Percentiles rank a stretch among this genome's conserved stretches.
These are phyloP conservation scores for Sporisorium iseilematis-ciliati DNA, from an alignment of 1,284 basidiomycete genomes.

Conservation along the genomic window DNA sequence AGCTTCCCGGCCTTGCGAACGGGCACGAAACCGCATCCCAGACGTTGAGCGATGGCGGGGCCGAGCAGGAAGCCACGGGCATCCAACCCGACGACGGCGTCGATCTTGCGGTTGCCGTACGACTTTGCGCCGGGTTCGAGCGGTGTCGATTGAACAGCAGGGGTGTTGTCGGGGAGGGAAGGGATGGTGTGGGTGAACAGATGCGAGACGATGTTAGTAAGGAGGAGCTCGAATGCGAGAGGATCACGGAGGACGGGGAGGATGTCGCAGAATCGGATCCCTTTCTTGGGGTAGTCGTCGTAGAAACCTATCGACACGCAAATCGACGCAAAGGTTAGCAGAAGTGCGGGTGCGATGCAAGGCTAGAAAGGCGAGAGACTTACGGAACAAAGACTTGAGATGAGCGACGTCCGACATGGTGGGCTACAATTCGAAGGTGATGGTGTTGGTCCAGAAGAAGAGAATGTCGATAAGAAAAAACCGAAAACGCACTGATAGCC, in stretches of 20 bases:
- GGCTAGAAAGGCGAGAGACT: slow-evolving; percentile 7
- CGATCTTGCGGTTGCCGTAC: slow-evolving; percentile 74
- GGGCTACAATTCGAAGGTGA: slow-evolving; percentile 1
- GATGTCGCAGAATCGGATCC: slow-evolving; percentile 69
- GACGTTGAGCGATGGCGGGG: slow-evolving; percentile 87
- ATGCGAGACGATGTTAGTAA: slow-evolving; percentile 89
- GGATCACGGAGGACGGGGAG: slow-evolving; percentile 69
- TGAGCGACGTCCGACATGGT: slow-evolving; percentile 61
- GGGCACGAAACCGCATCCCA: slow-evolving; percentile 95
- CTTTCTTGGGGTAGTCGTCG: slow-evolving; percentile 68
- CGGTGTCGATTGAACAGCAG: slow-evolving; percentile 19
- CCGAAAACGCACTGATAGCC: background rate
- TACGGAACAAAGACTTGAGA: slow-evolving; percentile 61
- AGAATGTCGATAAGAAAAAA: background rate
- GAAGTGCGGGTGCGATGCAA: background rate
- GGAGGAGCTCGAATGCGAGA: slow-evolving; percentile 75
- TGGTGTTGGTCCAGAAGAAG: background rate
- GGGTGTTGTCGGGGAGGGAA: slow-evolving; percentile 68
- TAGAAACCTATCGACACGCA: slow-evolving; percentile 52
- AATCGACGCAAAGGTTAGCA: background rate
- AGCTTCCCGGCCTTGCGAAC: slow-evolving; percentile 95
- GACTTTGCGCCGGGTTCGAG: slow-evolving; percentile 46
- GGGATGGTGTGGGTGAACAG: slow-evolving; percentile 81
- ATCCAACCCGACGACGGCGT: slow-evolving; percentile 94
- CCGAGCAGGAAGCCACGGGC: slow-evolving; percentile 96